Base-by-base conservation (phyloP, 768 basidiomycete genomes). In the Cystobasidium ongulense region DNA sequence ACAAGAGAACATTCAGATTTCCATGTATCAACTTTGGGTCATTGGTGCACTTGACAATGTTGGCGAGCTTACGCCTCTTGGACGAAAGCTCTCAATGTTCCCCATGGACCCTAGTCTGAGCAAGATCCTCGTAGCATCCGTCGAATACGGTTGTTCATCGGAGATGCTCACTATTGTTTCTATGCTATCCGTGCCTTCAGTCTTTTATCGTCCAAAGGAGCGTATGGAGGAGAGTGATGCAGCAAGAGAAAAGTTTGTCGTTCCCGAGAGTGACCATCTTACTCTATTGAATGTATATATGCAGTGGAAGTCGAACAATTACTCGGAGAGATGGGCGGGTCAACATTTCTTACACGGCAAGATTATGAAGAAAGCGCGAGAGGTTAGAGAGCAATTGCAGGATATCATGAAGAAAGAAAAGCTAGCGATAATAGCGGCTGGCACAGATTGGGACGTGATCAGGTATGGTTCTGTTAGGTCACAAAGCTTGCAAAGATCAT, bases 321-420 rank as follows among this genome's bases (percentile, higher is more conserved):
- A 86, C 81, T 88, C 91, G 25, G 96, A 99, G 79, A 90, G 92
- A 52, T 99, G 95, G 96, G 87, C 87, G 1, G 87, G 93, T 83
- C 87, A 90, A 53, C 96, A 99, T 81, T 99, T 98, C 84, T 80
- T 98, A 64, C 96, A 99, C 80, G 95, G 95, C 0, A 98, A 98
- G 81, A 85, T 97, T 46, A 85, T 99, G 39, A 85, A 95, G 50
- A 99, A 99, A 82, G 90, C 91, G 4, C 86, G 95, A 35, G 96
- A 99, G 83, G 96, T 99, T 41, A 88, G 96, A 35, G 87, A 86
- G 1, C 96, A 99, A 83, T 86, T 99, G 18, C 94, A 97, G 80
- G 96, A 99, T 79, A 98, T 99, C 81, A 97, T 97, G 93, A 95
- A 96, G 79, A 90, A 91, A 81, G 94, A 97, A 82, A 97, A 97